phyloP scores from a whole-genome alignment of 1,284 basidiomycete genomes.

The Ceratobasidium sp. region DNA sequence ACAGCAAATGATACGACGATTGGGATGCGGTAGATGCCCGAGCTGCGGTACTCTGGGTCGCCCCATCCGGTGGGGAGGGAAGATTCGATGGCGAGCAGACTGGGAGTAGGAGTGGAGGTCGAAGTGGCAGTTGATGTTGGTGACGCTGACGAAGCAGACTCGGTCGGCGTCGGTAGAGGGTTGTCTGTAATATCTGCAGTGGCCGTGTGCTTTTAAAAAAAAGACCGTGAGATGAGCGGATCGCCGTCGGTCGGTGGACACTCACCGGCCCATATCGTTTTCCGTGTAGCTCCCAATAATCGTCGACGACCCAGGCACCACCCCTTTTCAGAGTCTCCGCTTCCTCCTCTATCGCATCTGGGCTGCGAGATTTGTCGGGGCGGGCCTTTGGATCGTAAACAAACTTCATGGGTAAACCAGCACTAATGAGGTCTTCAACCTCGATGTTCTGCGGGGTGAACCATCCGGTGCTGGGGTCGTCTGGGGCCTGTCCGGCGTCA shows the following conservation, averaged over 20 bases:
- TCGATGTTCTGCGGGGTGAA: constrained; percentile 33
- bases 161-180: constrained; percentile 19
- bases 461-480: constrained; percentile 20
- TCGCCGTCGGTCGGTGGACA: neutral
- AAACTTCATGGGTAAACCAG: constrained; percentile 23
- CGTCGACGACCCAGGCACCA: constrained; percentile 30
- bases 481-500: constrained; percentile 43
- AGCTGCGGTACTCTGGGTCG: constrained; percentile 15
- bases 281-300: constrained; percentile 34
- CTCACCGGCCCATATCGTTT: constrained; percentile 38
- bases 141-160: constrained; percentile 1
- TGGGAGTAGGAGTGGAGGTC: neutral
- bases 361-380: neutral
- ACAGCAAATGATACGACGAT: constrained; percentile 38
- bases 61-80: constrained; percentile 33
- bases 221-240: constrained; percentile 9
- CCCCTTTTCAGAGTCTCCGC: neutral
- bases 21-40: constrained; percentile 41
- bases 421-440: constrained; percentile 27
- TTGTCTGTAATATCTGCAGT: constrained; percentile 40
- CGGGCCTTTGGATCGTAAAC: constrained; percentile 12
- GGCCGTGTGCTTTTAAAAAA: constrained; percentile 1
- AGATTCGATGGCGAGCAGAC: constrained; percentile 37
- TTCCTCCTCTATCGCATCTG: neutral
- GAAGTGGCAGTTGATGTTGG: neutral